Percentiles rank a stretch among this genome's conserved stretches.
phyloP scores from a whole-genome alignment of 169 alveolate genomes.

The Babesia ovata region DNA sequence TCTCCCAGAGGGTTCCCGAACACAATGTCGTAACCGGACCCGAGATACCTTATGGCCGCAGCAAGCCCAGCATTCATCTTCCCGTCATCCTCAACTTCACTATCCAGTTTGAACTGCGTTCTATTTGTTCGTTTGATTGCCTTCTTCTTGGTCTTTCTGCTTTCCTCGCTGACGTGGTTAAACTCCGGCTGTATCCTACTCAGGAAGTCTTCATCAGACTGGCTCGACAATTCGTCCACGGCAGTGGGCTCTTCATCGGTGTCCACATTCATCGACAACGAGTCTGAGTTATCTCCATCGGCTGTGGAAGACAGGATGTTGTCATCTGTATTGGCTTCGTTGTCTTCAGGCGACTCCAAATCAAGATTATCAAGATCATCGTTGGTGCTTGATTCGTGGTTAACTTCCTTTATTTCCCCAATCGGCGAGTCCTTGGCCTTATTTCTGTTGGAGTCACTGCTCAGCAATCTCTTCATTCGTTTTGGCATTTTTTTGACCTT shows the following conservation, averaged over 20 bases:
- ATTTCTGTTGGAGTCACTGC: background rate
- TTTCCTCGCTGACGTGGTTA: background rate
- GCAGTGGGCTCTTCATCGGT: too few species aligned
- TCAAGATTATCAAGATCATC: background rate
- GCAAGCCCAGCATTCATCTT: constrained; percentile 51
- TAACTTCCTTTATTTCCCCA: background rate
- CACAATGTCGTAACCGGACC: constrained; percentile 81
- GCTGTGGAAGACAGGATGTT: background rate
- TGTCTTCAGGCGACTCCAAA: background rate
- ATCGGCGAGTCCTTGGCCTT: background rate
- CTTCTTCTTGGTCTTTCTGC: background rate
- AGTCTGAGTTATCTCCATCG: background rate
- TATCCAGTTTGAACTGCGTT: constrained; percentile 7
- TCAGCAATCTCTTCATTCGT: background rate
- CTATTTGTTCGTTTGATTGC: background rate
- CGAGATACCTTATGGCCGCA: constrained; percentile 72
- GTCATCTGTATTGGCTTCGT: background rate
- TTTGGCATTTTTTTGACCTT: background rate
- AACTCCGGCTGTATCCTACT: background rate
- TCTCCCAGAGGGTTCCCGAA: constrained; percentile 86
- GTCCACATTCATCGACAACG: background rate
- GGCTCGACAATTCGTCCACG: background rate
- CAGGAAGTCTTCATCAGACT: background rate
- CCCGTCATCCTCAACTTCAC: background rate
- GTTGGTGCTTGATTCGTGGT: background rate